Conservation (phyloP, 108 stramenopile genomes). For the Cyclotella atomus region DNA sequence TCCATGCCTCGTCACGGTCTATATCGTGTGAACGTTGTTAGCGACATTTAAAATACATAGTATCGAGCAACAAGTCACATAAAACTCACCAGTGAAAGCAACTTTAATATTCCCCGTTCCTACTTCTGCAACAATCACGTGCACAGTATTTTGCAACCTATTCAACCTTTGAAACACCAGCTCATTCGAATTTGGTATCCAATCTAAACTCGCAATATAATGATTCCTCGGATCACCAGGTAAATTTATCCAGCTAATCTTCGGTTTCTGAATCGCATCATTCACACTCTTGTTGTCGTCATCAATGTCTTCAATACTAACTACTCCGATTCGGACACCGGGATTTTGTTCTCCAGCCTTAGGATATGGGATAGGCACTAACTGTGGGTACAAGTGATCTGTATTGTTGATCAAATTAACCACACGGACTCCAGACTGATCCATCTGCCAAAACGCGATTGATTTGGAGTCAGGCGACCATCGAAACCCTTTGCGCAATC, state of each 20-base stretch:
- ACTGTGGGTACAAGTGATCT: constrained; percentile 47
- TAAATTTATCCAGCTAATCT: constrained; percentile 46
- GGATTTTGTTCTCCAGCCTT: constrained; percentile 52
- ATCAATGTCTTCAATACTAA: constrained; percentile 3
- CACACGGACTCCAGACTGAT: constrained; percentile 45
- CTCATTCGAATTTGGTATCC: constrained; percentile 43
- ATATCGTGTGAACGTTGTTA: too few species aligned
- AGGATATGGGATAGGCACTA: constrained; percentile 47
- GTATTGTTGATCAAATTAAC: constrained; percentile 50
- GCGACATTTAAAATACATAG: too few species aligned
- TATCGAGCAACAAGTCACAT: too few species aligned
- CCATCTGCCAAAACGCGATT: constrained; percentile 49
- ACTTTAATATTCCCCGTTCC: constrained; percentile 36
- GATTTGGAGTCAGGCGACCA: constrained; percentile 43
- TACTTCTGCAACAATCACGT: constrained; percentile 41
- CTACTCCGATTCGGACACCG: constrained; percentile 41
- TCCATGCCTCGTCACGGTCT: constrained; percentile 49
- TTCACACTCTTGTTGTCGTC: neutral
- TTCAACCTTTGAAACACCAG: constrained; percentile 47
- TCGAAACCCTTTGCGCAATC: constrained; percentile 38
- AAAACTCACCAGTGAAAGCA: constrained; percentile 29
- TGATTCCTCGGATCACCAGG: constrained; percentile 50
- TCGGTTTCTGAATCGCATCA: neutral
- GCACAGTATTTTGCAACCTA: constrained; percentile 46
- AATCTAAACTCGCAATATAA: constrained; percentile 49